Conservation (phyloP, 176 grass and related monocot genomes). For the Urochloa ruziziensis region DNA sequence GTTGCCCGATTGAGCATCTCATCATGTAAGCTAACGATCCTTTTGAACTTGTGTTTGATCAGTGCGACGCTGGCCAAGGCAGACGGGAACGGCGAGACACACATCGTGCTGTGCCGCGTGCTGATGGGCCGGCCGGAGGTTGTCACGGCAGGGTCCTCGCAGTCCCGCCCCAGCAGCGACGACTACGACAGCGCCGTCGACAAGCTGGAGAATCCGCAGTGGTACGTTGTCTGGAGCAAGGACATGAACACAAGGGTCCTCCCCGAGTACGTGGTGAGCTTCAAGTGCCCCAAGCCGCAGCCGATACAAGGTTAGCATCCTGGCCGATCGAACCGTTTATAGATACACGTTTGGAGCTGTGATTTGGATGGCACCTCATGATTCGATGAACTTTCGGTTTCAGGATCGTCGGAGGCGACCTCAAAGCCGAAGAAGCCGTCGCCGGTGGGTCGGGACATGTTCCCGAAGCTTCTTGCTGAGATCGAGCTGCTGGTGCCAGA, state of each 20-base stretch:
- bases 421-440: constrained; percentile 29
- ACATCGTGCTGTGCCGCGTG: constrained; percentile 81
- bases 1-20: neutral
- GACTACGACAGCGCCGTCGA: constrained; percentile 75
- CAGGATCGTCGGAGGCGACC: constrained; percentile 34
- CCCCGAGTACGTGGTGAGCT: constrained; percentile 81
- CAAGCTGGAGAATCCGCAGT: constrained; percentile 47
- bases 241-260: constrained; percentile 80
- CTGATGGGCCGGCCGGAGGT: constrained; percentile 65
- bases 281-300: constrained; percentile 50
- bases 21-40: neutral
- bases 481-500: constrained; percentile 42
- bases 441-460: constrained; percentile 38
- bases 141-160: constrained; percentile 48
- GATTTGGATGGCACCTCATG: neutral
- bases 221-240: constrained; percentile 81
- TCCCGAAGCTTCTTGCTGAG: constrained; percentile 61
- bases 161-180: constrained; percentile 55
- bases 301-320: neutral
- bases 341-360: neutral
- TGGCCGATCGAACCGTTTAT: neutral
- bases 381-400: constrained; percentile 14
- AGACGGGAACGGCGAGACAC: constrained; percentile 56
- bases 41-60: constrained; percentile 8
- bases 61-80: constrained; percentile 59